Evolutionary conservation across 140 eudicot species (phyloP).

Genomic region (Ambrosia hybrid): DNA sequence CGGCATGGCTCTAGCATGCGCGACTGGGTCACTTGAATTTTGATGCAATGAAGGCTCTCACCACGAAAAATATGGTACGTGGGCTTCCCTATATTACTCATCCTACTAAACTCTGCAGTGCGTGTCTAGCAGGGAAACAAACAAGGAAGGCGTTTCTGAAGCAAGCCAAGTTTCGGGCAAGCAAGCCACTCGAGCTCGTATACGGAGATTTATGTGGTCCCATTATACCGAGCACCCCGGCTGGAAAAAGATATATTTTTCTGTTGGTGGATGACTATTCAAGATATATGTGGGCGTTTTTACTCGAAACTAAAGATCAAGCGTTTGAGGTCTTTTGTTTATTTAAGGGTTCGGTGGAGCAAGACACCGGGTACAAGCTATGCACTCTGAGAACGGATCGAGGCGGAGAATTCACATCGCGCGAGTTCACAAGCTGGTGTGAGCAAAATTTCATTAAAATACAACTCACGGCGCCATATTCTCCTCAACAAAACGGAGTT

Average conservation of each 20-base stretch:
- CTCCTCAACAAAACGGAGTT: background rate
- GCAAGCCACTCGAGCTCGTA: background rate
- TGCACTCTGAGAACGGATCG: background rate
- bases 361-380: background rate
- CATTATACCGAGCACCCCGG: background rate
- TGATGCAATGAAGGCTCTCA: too few species aligned
- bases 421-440: background rate
- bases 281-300: background rate
- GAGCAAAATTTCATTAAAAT: background rate
- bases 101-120: too few species aligned
- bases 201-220: background rate
- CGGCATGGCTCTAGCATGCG: too few species aligned
- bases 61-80: too few species aligned
- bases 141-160: too few species aligned
- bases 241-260: background rate
- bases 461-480: background rate
- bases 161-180: too few species aligned
- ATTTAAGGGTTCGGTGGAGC: background rate
- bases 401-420: background rate
- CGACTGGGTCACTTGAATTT: too few species aligned
- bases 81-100: too few species aligned
- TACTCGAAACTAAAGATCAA: background rate
- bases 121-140: too few species aligned
- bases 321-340: background rate
- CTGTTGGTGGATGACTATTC: background rate